Base-by-base conservation (phyloP, 2,329 filamentous ascomycete genomes). In the Pseudomassariella vexata region DNA sequence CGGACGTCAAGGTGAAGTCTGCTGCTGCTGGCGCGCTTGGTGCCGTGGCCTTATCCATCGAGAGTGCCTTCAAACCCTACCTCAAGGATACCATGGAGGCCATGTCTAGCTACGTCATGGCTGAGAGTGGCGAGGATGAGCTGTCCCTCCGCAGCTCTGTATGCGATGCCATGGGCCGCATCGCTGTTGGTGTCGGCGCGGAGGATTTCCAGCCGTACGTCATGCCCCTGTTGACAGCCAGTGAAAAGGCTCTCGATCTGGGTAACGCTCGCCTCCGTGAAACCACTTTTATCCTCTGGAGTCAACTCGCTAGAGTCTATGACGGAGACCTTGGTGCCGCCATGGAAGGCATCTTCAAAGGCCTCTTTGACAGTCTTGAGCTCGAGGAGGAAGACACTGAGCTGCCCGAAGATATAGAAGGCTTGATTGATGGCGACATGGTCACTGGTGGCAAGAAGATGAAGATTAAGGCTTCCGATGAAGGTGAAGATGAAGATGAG, bases 221-320 rank as follows among this genome's bases (percentile, higher is more conserved):
- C 21, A 72, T 84, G 53, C 86, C 87, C 24, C 71, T 96, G 37
- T 95, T 98, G 85, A 74, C 82, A 50, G 83, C 90, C 10, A 95
- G 86, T 45, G 89, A 95, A 62, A 89, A 95, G 60, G 89, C 85
- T 34, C 73, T 96, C 3, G 71, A 83, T 47, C 79, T 98, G 3
- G 89, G 87, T 48, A 89, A 95, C 63, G 85, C 89, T 24, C 78
- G 89, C 36, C 78, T 96, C 31, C 85, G 88, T 60, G 92, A 98
- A 68, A 95, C 88, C 40, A 95, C 87, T 56, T 98, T 95, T 65
- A 94, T 96, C 41, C 73, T 98, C 34, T 98, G 92, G 90, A 88
- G 86, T 44, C 87, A 85, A 24, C 79, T 98, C 55, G 84, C 90
- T 41, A 94, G 94, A 66, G 87, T 96, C 8, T 96, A 96, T 60